Evolutionary conservation across 139 green algal species (phyloP), one percentile per base, ranked within the genome.

Genomic region (Pleodorina starrii): DNA sequence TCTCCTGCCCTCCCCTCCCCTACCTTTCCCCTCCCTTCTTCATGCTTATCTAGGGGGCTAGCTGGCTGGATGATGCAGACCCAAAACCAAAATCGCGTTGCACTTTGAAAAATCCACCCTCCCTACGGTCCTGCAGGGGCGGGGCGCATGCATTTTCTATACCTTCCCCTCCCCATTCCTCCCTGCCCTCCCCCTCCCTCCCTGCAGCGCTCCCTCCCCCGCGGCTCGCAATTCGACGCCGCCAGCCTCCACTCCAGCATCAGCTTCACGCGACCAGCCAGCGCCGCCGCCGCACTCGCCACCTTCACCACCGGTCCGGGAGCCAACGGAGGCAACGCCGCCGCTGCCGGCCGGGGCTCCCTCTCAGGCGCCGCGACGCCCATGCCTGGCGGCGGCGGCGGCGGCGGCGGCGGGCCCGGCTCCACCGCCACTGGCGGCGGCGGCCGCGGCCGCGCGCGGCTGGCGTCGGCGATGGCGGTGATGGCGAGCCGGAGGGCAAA

Each of bases 401-500:
- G 40, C 40, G 29, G 25, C 72, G n/a, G n/a, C 63, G 54, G 5
- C 21, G 54, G 54, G 3, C 54, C 29, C 63, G 74, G 29, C 74
- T 66, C 29, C 32, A 51, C 48, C 23, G 5, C 32, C 35, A 23
- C 11, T 32, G 77, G 21, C n/a, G n/a, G 35, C 35, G n/a, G 21
- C 63, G 63, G 69, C 42, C 72, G 40, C 40, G 29, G 25, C 72
- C 57, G 27, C 14, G 40, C 72, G 23, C 72, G 7, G n/a, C n/a
- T n/a, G n/a, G n/a, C n/a, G n/a, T n/a, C n/a, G n/a, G 72, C 72
- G 14, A 80, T 80, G 40, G 21, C 40, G 38, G n/a, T 89, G 36
- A 73, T 89, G 84, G 69, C 84, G 7, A 57, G 50, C 2, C 48
- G 68, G 38, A 35, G 84, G 16, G 84, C 68, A 1, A 57, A 25